phyloP scores from a whole-genome alignment of 2,329 filamentous ascomycete genomes.

The Fusarium nisikadoi region DNA sequence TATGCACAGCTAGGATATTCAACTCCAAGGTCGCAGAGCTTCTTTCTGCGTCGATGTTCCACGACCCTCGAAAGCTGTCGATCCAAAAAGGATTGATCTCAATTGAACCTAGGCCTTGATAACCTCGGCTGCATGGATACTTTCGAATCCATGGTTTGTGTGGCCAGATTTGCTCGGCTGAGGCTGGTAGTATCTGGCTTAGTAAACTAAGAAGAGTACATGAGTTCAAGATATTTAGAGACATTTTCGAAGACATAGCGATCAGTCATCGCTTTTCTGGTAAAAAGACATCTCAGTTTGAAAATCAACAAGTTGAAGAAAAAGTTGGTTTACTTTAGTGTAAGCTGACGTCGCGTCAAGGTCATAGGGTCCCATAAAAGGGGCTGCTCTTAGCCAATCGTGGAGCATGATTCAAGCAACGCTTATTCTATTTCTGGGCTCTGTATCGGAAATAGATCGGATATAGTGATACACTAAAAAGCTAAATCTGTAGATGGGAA shows the following conservation, averaged over 20 bases:
- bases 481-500: neutral
- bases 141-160: neutral
- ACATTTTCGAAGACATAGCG: neutral
- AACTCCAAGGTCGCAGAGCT: neutral
- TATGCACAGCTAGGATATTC: neutral
- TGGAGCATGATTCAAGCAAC: fast-evolving
- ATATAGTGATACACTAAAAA: neutral
- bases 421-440: neutral
- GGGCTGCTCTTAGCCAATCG: neutral
- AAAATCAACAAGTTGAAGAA: neutral
- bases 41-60: neutral
- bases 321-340: neutral
- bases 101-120: neutral
- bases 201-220: neutral
- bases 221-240: neutral
- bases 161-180: neutral
- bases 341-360: neutral
- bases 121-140: neutral
- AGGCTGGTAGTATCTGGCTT: neutral
- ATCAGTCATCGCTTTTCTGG: neutral
- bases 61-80: neutral
- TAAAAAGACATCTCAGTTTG: neutral
- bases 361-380: neutral
- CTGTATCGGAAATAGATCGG: neutral
- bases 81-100: neutral